These are phyloP conservation scores for Zoysia pacifica DNA, from an alignment of 176 grass and related monocot genomes.

Conservation along the genomic window DNA sequence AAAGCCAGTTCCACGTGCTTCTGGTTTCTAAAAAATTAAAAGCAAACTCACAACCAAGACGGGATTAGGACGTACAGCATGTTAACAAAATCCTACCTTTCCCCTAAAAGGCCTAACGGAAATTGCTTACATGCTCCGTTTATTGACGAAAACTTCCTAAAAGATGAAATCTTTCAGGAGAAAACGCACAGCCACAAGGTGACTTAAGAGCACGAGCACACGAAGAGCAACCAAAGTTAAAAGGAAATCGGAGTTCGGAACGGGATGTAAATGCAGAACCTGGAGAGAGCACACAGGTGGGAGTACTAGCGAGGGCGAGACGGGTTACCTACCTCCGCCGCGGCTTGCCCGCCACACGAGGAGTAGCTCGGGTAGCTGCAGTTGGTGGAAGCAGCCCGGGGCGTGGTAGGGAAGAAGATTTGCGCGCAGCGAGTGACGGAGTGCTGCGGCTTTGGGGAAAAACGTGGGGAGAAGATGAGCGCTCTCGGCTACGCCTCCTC, in stretches of 20 bases:
- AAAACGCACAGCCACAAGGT: neutral
- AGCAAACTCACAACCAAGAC: constrained; percentile 5
- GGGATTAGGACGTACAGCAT: neutral
- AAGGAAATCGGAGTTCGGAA: neutral
- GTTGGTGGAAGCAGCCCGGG: neutral
- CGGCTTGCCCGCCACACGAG: neutral
- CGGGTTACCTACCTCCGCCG: constrained; percentile 47
- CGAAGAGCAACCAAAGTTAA: neutral
- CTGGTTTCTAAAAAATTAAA: neutral
- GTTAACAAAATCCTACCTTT: neutral
- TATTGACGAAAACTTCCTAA: neutral
- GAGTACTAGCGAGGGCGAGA: neutral
- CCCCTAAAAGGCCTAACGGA: neutral
- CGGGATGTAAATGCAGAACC: neutral
- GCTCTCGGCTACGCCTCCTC: too few relatives aligned
- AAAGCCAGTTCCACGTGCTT: neutral
- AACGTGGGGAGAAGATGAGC: too few relatives aligned
- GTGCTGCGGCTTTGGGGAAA: neutral
- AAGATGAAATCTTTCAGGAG: neutral
- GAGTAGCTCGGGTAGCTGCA: neutral
- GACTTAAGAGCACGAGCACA: neutral
- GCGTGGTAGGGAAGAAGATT: neutral
- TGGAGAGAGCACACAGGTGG: neutral
- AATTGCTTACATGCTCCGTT: neutral
- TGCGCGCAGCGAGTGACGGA: neutral